phyloP scores from a whole-genome alignment of 805 yeast genomes.

The Ogataea nonfermentans region DNA sequence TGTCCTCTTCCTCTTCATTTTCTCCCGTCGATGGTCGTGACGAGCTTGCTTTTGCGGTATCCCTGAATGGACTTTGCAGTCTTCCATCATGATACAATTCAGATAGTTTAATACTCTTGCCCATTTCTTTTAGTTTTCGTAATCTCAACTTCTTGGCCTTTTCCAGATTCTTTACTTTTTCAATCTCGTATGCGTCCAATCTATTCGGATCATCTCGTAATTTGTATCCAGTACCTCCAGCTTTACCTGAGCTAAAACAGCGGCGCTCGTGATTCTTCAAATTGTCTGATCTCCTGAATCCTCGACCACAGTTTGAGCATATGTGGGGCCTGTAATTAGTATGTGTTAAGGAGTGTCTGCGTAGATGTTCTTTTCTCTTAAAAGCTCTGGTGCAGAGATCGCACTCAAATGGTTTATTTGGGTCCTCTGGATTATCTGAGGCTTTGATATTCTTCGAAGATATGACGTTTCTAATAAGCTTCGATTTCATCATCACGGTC shows the following conservation, averaged over 20 bases:
- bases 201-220: constrained; percentile 23
- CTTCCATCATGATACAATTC: constrained; percentile 4
- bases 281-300: constrained; percentile 31
- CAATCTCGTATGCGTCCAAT: constrained; percentile 23
- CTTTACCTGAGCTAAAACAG: constrained; percentile 22
- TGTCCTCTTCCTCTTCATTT: constrained; percentile 4
- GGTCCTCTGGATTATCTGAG: constrained; percentile 19
- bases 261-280: constrained; percentile 28
- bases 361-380: constrained; percentile 28
- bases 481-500: constrained; percentile 12
- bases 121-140: constrained; percentile 14
- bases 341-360: constrained; percentile 29
- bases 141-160: constrained; percentile 9
- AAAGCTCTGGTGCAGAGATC: constrained; percentile 27
- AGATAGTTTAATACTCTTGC: constrained; percentile 10
- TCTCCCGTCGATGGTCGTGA: constrained; percentile 5
- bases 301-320: constrained; percentile 28
- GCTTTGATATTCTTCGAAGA: constrained; percentile 25
- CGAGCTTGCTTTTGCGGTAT: neutral
- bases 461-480: constrained; percentile 21
- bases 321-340: constrained; percentile 28
- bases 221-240: constrained; percentile 22
- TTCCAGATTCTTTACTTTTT: constrained; percentile 21
- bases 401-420: constrained; percentile 24
- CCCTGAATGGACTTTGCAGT: constrained; percentile 1